A percentile compares a stretch with the other conserved stretches of the same genome.
phyloP scores from a whole-genome alignment of 176 grass and related monocot genomes.

The Phragmites australis region DNA sequence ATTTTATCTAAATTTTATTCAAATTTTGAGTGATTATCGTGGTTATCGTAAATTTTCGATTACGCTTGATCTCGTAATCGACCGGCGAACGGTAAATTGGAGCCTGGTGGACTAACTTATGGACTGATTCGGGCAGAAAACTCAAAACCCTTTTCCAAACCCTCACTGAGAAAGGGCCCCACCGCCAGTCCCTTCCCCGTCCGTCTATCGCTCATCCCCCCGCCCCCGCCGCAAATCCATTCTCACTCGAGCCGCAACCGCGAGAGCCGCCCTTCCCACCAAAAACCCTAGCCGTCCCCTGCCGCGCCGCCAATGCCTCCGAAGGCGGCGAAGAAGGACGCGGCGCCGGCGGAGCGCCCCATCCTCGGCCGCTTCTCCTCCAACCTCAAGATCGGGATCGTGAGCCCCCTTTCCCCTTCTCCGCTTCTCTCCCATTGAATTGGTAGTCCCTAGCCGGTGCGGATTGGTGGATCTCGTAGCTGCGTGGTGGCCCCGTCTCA shows the following conservation, averaged over 20 bases:
- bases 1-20: too few species aligned
- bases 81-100: too few species aligned
- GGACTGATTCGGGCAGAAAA: too few species aligned
- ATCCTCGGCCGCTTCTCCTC: constrained; percentile 98
- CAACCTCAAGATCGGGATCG: constrained; percentile 99
- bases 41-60: too few species aligned
- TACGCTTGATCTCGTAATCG: too few species aligned
- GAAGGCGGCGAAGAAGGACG: constrained; percentile 88
- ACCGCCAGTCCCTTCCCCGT: too few species aligned
- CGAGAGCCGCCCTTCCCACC: constrained; percentile 30
- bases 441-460: not conserved
- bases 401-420: constrained; percentile 21
- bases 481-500: too few species aligned
- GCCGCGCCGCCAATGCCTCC: constrained; percentile 66
- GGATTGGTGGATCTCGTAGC: not conserved
- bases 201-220: not conserved
- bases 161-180: too few species aligned
- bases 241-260: not conserved
- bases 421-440: not conserved
- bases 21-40: too few species aligned
- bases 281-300: constrained; percentile 44
- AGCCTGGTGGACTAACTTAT: too few species aligned
- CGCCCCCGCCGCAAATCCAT: not conserved
- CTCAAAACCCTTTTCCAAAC: not conserved
- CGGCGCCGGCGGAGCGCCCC: constrained; percentile 70